Conservation (phyloP, 2,329 filamentous ascomycete species). For the Cadophora malorum region DNA sequence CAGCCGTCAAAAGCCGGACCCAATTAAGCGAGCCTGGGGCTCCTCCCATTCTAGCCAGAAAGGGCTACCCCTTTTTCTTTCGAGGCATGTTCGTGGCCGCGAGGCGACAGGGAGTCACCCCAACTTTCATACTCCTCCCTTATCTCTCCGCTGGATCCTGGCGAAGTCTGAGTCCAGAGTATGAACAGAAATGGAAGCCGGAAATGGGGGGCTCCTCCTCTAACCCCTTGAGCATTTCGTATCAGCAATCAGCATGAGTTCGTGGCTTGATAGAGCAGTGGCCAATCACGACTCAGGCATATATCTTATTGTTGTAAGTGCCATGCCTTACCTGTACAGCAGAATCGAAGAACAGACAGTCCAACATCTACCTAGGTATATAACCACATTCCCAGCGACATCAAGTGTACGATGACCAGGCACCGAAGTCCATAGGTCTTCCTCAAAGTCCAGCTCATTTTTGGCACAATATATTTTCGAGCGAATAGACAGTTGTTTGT, state of each 20-base stretch:
- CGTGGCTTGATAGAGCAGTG: not conserved
- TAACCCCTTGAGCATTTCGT: not conserved
- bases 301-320: slow-evolving; percentile 12
- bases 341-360: not conserved
- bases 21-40: not conserved
- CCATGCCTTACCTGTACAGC: not conserved
- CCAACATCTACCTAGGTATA: slow-evolving; percentile 1
- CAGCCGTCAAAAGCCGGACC: not conserved
- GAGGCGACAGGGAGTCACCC: not conserved
- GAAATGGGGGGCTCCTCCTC: slow-evolving; percentile 2
- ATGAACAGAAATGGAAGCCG: not conserved
- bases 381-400: not conserved
- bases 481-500: not conserved
- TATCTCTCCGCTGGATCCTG: not conserved
- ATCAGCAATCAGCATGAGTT: not conserved
- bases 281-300: slow-evolving; percentile 16
- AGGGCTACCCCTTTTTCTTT: no score
- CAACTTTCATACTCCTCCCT: not conserved
- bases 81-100: no score
- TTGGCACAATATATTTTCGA: not conserved
- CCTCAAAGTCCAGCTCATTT: not conserved
- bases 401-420: not conserved
- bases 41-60: not conserved
- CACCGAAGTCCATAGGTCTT: not conserved
- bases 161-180: not conserved